Base-by-base conservation (phyloP, 179 eudicot genomes). In the Carnegiea gigantea region DNA sequence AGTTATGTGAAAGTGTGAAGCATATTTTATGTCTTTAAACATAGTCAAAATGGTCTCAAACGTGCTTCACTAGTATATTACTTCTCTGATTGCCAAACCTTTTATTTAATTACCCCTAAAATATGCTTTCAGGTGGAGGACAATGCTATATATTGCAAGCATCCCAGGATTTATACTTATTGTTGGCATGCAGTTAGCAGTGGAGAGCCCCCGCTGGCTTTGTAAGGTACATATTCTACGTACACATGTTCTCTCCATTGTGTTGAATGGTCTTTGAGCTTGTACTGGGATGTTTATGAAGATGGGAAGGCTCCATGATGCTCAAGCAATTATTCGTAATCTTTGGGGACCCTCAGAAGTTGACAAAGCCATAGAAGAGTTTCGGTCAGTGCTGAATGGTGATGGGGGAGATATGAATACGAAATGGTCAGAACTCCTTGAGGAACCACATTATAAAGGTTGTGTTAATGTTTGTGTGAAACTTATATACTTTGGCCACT, bases 201-300 rank as follows among this genome's bases (percentile, higher is more conserved):
- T 86, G 67, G 98, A 94, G 23, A 94, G 98, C 80, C 97, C 98
- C 43, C 90, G 97, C 24, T 94, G 98, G 98, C 88, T 94, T 68
- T 92, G 93, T 77, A 91, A 93, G 86, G 98, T 94, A 91, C 53
- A 89, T 67, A 78, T 49, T 71, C 70, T 36, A 72, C 48, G 24
- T 24, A n/a, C 28, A 26, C 28, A 23, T 28, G 59, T 36, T 76
- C 77, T 70, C 53, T n/a, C 46, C 33, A 57, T 76, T 80, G 68
- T 40, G 13, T 43, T 11, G 28, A 68, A 65, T 83, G 9, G 12
- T 48, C 23, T 28, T 26, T 48, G 36, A 83, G 44, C 75, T 26
- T 59, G 30, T 49, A n/a, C 53, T 78, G 76, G 15, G 48, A 18
- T 76, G 30, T 76, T 51, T 75, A 23, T 85, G 80, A 79, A 94